Base-by-base conservation (phyloP, 2,329 filamentous ascomycete genomes). In the Alternaria sp. region DNA sequence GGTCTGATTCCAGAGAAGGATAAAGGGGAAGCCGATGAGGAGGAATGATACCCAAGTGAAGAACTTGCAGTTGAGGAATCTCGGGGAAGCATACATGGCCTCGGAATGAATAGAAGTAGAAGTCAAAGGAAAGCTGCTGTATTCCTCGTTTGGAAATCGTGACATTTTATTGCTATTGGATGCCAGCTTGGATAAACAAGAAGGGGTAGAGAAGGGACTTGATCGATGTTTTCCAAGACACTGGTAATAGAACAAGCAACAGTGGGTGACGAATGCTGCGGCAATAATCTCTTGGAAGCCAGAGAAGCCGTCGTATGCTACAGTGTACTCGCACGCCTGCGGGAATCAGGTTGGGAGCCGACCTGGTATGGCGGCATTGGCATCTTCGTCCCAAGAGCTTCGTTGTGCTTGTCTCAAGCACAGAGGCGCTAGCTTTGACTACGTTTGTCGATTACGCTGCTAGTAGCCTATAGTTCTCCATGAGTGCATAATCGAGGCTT, bases 1-100 rank as follows among this genome's bases (percentile, higher is more conserved):
- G 5, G 46, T 41, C 30, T 42, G 48, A 22, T 61, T 49, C 57
- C 54, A 65, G 11, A 41, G 38, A 16, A 66, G 51, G 12, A 65
- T n/a, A 11, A 54, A 34, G 5, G 60, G 52, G 16, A 63, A 32
- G 22, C 41, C 36, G 16, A 65, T 38, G 12, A 59, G 36, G 8
- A 65, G 38, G 32, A 61, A 26, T 41, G 57, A 57, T 42, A 53
- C 41, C 34, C 39, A 57, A 16, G 61, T 28, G 30, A 56, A 54
- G 24, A 54, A 20, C 22, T 59, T 63, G 41, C 46, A 41, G 0
- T 32, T 57, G 20, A 60, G 28, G 9, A 47, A 39, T 5, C 20
- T n/a, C 4, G 32, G 46, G 36, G 52, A 46, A 9, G 47, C 30
- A 11, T 51, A 59, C 52, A 56, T 51, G 18, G 11, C 16, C 26